Base-by-base conservation (phyloP, 179 eudicot genomes). In the Sideroxylon spinosum region DNA sequence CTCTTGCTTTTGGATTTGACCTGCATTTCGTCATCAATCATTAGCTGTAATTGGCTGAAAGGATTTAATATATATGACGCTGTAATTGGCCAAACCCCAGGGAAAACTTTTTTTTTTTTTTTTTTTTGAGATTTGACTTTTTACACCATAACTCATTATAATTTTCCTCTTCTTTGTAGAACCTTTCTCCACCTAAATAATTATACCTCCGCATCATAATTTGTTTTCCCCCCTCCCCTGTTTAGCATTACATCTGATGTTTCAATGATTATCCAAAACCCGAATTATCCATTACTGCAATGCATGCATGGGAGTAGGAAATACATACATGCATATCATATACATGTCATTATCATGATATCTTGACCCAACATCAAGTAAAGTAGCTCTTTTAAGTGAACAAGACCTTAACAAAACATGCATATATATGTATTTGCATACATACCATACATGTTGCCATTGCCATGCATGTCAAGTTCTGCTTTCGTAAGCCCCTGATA, bases 1-100 rank as follows among this genome's bases (percentile, higher is more conserved):
- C 50, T 50, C 37, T 44, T 37, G 44, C 77, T 65, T 78, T 81
- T 56, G 10, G 6, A 63, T 66, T 60, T 78, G 77, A 75, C 79
- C 80, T 37, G 68, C 79, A 76, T 76, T 79, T 76, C 76, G 81
- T 68, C 86, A 84, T 74, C 84, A 53, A 67, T 52, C 80, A 77
- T 25, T 22, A 63, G 56, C 13, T 73, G 49, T 73, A 53, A 78
- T 61, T 75, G 82, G 82, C 71, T 32, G 19, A 23, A 64, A 37
- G 32, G 71, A 22, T 78, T 56, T 25, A 32, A 37, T 37, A 37
- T 37, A 71, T 32, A 72, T 68, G 62, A n/a, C 25, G 68, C 76
- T 62, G 56, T 20, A 76, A 69, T 79, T 79, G 50, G 63, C 68
- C 44, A 37, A 46, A 76, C 10, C 68, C 68, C 13, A 2, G 19